phyloP scores from a whole-genome alignment of 345 rosid genomes.

The Hypericum androsaemum region DNA sequence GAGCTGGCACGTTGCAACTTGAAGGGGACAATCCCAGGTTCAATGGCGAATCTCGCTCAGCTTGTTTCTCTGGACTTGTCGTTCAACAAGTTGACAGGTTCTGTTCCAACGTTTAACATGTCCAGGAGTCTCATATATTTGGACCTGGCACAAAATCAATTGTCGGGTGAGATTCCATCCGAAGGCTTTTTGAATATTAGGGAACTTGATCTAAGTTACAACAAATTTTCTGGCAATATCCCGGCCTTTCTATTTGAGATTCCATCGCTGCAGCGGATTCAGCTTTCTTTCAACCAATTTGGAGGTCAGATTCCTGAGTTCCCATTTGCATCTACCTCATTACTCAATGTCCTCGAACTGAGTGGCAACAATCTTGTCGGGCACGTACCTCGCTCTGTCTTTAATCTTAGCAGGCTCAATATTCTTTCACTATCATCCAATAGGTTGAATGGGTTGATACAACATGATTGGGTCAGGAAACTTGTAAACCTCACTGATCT shows the following conservation, averaged over 20 bases:
- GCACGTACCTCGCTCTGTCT: constrained; percentile 7
- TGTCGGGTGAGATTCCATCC: not conserved
- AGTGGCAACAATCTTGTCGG: constrained; percentile 33
- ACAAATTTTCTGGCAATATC: constrained; percentile 26
- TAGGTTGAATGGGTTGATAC: constrained; percentile 29
- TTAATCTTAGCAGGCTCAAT: constrained; percentile 15
- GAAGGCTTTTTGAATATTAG: too few species aligned
- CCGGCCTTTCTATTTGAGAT: constrained; percentile 16
- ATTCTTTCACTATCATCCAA: constrained; percentile 32
- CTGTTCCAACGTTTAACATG: not conserved
- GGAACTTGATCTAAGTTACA: constrained; percentile 20
- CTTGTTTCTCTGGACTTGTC: constrained; percentile 17
- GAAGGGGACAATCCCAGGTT: constrained; percentile 20
- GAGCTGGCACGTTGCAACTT: constrained; percentile 13
- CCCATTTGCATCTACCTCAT: not conserved
- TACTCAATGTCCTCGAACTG: constrained; percentile 26
- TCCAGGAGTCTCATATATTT: constrained; percentile 15
- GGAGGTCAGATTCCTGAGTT: too few species aligned
- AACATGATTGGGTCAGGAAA: constrained; percentile 10
- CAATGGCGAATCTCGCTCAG: constrained; percentile 16
- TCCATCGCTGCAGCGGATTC: constrained; percentile 13
- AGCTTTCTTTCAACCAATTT: too few species aligned
- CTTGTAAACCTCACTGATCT: constrained; percentile 29
- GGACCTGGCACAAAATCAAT: not conserved
- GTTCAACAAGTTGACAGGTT: not conserved